A percentile compares a stretch with the other conserved stretches of the same genome.
These are phyloP conservation scores for Neurospora sp. DNA, from an alignment of 495 filamentous ascomycete species.

Conservation along the genomic window DNA sequence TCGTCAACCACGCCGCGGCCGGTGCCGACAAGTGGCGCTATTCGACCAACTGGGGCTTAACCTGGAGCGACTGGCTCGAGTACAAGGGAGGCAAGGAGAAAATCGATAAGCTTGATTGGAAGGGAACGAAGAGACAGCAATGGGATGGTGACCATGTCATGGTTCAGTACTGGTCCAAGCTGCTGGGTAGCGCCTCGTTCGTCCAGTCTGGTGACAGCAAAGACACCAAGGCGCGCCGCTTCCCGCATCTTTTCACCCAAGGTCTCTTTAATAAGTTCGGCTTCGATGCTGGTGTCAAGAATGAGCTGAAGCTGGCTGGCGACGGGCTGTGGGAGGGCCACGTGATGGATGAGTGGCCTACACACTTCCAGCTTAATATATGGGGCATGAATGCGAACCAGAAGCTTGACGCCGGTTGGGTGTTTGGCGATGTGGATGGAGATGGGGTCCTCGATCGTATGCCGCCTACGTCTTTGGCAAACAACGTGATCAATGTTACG, in stretches of 20 bases:
- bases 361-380: conserved; percentile 48
- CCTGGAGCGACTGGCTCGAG: conserved; percentile 48
- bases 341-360: conserved; percentile 54
- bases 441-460: conserved; percentile 52
- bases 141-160: conserved; percentile 58
- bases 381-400: conserved; percentile 57
- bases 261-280: conserved; percentile 57
- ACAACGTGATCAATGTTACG: conserved; percentile 48
- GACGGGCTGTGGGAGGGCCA: conserved; percentile 50
- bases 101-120: conserved; percentile 44
- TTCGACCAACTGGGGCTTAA: conserved; percentile 51
- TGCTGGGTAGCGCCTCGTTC: conserved; percentile 51
- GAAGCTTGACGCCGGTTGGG: conserved; percentile 46
- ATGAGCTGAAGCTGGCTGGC: conserved; percentile 38
- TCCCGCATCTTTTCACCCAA: conserved; percentile 55
- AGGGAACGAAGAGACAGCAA: conserved; percentile 47
- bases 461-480: conserved; percentile 44
- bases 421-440: conserved; percentile 51
- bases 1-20: conserved; percentile 48
- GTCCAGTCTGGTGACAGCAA: conserved; percentile 49
- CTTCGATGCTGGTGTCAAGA: conserved; percentile 50
- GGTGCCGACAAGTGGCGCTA: conserved; percentile 56
- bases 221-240: conserved; percentile 37
- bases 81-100: conserved; percentile 48
- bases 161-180: conserved; percentile 54